Evolutionary conservation across 2,329 filamentous ascomycete genomes (phyloP).

Genomic region (Huntiella moniliformis): DNA sequence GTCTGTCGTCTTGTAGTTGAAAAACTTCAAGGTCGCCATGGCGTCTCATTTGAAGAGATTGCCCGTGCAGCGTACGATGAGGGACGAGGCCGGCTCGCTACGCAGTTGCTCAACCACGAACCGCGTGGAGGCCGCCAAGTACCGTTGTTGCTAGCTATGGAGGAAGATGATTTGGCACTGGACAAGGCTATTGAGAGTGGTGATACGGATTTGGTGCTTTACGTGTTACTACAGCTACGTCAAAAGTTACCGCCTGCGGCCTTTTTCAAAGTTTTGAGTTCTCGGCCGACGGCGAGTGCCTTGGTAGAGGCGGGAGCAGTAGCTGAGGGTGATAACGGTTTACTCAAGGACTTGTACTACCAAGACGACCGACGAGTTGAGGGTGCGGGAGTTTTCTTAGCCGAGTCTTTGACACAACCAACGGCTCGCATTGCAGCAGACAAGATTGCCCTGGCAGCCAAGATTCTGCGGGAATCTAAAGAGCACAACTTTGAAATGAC

Average conservation of each 20-base stretch:
- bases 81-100: conserved; percentile 73
- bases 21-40: conserved; percentile 68
- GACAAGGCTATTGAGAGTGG: conserved; percentile 95
- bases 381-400: conserved; percentile 70
- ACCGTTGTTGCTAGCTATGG: conserved; percentile 79
- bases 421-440: conserved; percentile 54
- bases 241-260: conserved; percentile 75
- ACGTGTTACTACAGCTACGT: conserved; percentile 71
- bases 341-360: conserved; percentile 93
- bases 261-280: conserved; percentile 86
- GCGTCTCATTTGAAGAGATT: conserved; percentile 90
- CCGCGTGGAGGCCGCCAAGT: conserved; percentile 92
- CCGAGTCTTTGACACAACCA: conserved; percentile 60
- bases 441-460: conserved; percentile 73
- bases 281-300: conserved; percentile 66
- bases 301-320: conserved; percentile 69
- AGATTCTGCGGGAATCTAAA: conserved; percentile 66
- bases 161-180: conserved; percentile 82
- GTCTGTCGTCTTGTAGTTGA: conserved; percentile 77
- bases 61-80: conserved; percentile 87
- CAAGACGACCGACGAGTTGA: conserved; percentile 85
- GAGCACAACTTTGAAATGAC: conserved; percentile 58
- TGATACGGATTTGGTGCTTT: conserved; percentile 82
- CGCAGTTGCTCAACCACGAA: conserved; percentile 80
- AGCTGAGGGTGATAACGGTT: conserved; percentile 49